A percentile compares a stretch with the other conserved stretches of the same genome.
Evolutionary conservation across 345 rosid genomes (phyloP).

Genomic region (Eucalyptus sp.): DNA sequence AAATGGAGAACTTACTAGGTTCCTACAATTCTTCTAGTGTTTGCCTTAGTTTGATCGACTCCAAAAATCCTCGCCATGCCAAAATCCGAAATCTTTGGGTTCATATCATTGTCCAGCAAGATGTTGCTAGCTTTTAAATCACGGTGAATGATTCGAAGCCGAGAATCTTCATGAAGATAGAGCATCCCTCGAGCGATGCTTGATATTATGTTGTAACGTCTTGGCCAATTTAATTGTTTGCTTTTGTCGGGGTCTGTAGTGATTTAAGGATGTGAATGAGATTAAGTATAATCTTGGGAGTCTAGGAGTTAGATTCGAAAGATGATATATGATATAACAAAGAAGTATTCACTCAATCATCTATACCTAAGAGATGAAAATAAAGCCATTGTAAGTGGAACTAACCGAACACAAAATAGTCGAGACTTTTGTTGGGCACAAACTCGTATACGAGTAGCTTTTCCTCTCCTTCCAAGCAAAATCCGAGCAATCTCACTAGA

Average conservation of each 20-base stretch:
- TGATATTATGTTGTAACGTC: background rate
- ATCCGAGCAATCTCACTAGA: conserved; percentile 15
- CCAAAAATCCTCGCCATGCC: background rate
- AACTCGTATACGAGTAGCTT: conserved; percentile 21
- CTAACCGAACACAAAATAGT: background rate
- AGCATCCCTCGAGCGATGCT: background rate
- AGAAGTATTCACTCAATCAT: background rate
- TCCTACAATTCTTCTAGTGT: background rate
- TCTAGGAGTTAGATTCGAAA: background rate
- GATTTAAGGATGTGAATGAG: too few relatives aligned
- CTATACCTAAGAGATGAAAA: too few relatives aligned
- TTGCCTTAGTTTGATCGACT: background rate
- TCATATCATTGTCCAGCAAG: background rate
- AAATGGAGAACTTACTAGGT: background rate
- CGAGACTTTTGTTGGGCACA: conserved; percentile 16
- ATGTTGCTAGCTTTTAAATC: background rate
- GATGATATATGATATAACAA: too few relatives aligned
- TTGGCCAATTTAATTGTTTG: background rate
- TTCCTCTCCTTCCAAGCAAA: conserved; percentile 11
- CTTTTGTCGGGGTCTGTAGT: background rate
- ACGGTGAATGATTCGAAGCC: background rate
- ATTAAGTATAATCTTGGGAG: background rate
- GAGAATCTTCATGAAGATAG: background rate
- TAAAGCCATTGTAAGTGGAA: background rate
- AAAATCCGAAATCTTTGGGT: background rate